Conservation (phyloP, 2,329 filamentous ascomycete genomes). For the Sarocladium strictum region DNA sequence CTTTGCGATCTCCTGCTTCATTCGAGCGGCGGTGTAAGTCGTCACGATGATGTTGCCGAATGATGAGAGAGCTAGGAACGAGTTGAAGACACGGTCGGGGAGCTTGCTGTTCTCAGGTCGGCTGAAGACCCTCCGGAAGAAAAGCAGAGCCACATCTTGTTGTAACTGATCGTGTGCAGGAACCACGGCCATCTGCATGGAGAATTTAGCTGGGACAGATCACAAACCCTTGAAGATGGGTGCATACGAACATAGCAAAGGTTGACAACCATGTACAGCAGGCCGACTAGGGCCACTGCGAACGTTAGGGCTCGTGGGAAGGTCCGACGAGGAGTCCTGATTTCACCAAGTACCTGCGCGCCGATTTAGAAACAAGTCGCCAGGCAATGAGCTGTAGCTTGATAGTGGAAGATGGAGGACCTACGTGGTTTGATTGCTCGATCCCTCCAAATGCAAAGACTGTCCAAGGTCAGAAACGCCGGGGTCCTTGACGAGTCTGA, state of each 20-base stretch:
- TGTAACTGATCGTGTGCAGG: constrained; percentile 18
- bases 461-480: background rate
- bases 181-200: constrained; percentile 33
- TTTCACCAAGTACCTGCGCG: constrained; percentile 25
- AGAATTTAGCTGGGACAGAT: background rate
- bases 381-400: background rate
- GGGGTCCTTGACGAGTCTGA: background rate
- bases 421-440: constrained; percentile 30
- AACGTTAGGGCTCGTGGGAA: constrained; percentile 25
- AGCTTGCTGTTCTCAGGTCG: constrained; percentile 20
- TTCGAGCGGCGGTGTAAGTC: constrained; percentile 48
- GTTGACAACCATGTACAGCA: constrained; percentile 30
- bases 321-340: constrained; percentile 24
- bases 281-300: constrained; percentile 22
- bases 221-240: constrained; percentile 24
- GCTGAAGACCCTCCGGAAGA: constrained; percentile 28
- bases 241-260: background rate
- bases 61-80: constrained; percentile 46
- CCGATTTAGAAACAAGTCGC: background rate
- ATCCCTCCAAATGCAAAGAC: constrained; percentile 33
- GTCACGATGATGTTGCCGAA: constrained; percentile 52
- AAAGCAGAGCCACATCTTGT: constrained; percentile 23
- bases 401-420: background rate
- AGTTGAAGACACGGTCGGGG: constrained; percentile 35
- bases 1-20: constrained; percentile 57